These are phyloP conservation scores for Podospora pseudoanserina DNA, from an alignment of 495 filamentous ascomycete genomes.

Conservation along the genomic window DNA sequence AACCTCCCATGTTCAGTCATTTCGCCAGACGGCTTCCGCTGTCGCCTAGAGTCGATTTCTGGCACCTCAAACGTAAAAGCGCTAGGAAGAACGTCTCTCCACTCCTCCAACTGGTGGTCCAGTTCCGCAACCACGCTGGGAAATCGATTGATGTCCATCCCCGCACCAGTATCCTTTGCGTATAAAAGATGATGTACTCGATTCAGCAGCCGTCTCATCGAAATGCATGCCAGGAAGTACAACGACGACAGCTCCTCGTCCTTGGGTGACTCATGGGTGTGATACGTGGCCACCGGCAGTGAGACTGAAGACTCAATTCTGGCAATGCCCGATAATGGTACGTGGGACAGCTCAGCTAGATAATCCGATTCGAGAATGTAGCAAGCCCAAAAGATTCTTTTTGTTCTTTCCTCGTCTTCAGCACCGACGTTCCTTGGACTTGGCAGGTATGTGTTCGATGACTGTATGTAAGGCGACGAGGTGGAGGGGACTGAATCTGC, in stretches of 20 bases:
- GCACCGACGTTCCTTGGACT: constrained; percentile 4
- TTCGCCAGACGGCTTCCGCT: not conserved
- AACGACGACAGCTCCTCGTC: constrained; percentile 27
- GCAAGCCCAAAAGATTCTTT: constrained; percentile 48
- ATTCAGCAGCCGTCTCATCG: constrained; percentile 28
- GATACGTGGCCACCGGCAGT: constrained; percentile 31
- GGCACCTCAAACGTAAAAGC: constrained; percentile 37
- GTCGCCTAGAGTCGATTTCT: constrained; percentile 18
- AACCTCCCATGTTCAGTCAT: constrained; percentile 38
- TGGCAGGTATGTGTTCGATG: not conserved
- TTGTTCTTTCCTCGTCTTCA: constrained; percentile 40
- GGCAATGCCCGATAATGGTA: constrained; percentile 43
- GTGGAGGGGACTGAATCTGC: constrained; percentile 10
- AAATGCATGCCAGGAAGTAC: constrained; percentile 32
- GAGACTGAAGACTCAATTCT: constrained; percentile 44
- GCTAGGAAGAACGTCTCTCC: constrained; percentile 41
- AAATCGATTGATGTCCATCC: constrained; percentile 37
- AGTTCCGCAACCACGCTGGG: constrained; percentile 41
- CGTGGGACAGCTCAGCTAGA: constrained; percentile 37
- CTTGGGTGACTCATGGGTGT: constrained; percentile 21
- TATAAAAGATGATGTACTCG: constrained; percentile 29
- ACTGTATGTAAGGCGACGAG: not conserved
- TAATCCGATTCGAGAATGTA: constrained; percentile 45
- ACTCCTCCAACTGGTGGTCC: constrained; percentile 43
- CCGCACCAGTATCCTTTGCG: constrained; percentile 27